Evolutionary conservation across 2,329 filamentous ascomycete genomes (phyloP).

Genomic region (Aspergillus sp.): DNA sequence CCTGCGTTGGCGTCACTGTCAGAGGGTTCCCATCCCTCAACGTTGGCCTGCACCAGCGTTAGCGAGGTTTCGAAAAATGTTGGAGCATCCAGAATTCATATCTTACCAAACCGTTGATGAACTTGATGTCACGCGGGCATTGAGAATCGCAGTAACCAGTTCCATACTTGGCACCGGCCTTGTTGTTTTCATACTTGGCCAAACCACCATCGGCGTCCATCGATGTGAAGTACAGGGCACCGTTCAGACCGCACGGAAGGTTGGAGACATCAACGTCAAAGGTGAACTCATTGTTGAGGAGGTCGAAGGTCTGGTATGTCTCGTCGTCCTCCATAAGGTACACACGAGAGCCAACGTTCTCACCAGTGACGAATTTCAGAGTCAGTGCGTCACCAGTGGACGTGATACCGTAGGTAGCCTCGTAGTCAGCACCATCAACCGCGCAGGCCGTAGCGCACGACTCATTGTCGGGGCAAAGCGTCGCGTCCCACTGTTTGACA

Average conservation of each 20-base stretch:
- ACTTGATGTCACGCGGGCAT: slow-evolving; percentile 52
- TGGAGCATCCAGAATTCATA: neutral
- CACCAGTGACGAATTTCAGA: slow-evolving; percentile 48
- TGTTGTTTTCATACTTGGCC: slow-evolving; percentile 50
- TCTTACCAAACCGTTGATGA: slow-evolving; percentile 37
- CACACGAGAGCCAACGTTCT: slow-evolving; percentile 53
- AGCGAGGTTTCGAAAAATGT: neutral
- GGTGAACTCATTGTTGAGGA: slow-evolving; percentile 67
- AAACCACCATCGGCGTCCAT: slow-evolving; percentile 62
- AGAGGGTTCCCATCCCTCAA: slow-evolving; percentile 54
- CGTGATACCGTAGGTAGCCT: slow-evolving; percentile 52
- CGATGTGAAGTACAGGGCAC: slow-evolving; percentile 64
- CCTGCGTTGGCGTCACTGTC: slow-evolving; percentile 56
- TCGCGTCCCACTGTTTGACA: slow-evolving; percentile 40
- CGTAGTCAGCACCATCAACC: slow-evolving; percentile 57
- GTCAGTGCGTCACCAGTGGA: slow-evolving; percentile 50
- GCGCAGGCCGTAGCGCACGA: slow-evolving; percentile 58
- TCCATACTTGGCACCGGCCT: slow-evolving; percentile 59
- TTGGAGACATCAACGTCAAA: slow-evolving; percentile 71
- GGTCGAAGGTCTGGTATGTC: slow-evolving; percentile 64
- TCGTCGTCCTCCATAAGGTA: slow-evolving; percentile 62
- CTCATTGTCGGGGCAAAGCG: slow-evolving; percentile 49
- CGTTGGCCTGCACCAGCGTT: slow-evolving; percentile 45
- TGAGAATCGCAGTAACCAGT: slow-evolving; percentile 65
- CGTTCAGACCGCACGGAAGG: slow-evolving; percentile 69